A percentile compares a stretch with the other conserved stretches of the same genome.
These are phyloP conservation scores for Leccinum disarticulatum DNA, from an alignment of 768 basidiomycete species.

Conservation along the genomic window DNA sequence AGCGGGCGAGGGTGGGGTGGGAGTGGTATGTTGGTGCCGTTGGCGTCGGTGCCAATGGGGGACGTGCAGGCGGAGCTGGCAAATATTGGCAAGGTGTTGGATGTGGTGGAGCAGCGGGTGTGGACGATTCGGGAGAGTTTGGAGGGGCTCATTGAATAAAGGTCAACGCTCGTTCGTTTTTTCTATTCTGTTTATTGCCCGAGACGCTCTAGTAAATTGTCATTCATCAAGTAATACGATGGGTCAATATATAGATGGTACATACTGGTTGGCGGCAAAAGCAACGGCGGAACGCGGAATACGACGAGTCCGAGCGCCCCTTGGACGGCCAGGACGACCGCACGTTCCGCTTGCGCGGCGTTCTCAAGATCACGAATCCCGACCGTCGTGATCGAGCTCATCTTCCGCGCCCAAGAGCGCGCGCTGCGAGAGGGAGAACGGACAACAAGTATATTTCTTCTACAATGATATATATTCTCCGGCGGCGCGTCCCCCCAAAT, in stretches of 20 bases:
- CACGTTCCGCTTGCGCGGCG: slow-evolving; percentile 50
- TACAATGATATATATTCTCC: too few species aligned
- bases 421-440: slow-evolving; percentile 22
- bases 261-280: too few species aligned
- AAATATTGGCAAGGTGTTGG: slow-evolving; percentile 50
- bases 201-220: neutral
- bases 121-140: slow-evolving; percentile 46
- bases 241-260: too few species aligned
- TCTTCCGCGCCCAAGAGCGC: slow-evolving; percentile 36
- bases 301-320: slow-evolving; percentile 46
- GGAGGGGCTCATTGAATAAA: slow-evolving; percentile 33
- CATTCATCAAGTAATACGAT: too few species aligned
- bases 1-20: slow-evolving; percentile 31
- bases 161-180: neutral
- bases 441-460: too few species aligned
- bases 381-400: slow-evolving; percentile 45
- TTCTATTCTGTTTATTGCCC: neutral
- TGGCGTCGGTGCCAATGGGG: slow-evolving; percentile 20
- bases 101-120: slow-evolving; percentile 58
- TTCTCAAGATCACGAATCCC: slow-evolving; percentile 45
- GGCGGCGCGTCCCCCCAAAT: too few species aligned
- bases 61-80: slow-evolving; percentile 49
- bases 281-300: too few species aligned
- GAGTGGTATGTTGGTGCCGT: slow-evolving; percentile 14
- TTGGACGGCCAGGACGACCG: slow-evolving; percentile 30